Evolutionary conservation across 176 grass and related monocot species (phyloP).

Genomic region (Aegilops sharonensis): DNA sequence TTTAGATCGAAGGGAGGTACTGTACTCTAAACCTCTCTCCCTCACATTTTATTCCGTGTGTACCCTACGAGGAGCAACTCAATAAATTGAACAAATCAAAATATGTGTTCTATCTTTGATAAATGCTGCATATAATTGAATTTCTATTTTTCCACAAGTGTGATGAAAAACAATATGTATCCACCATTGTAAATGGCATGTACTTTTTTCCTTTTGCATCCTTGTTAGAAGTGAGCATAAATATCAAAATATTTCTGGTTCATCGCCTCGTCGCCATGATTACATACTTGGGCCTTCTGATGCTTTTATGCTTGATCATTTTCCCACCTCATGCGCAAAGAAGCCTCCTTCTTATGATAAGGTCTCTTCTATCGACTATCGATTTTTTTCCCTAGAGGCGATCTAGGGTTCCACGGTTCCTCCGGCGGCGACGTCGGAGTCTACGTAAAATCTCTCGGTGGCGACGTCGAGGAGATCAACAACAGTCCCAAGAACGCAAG

Average conservation of each 20-base stretch:
- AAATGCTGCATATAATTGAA: neutral
- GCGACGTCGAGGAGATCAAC: too few relatives aligned
- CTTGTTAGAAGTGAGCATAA: neutral
- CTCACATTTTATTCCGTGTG: too few relatives aligned
- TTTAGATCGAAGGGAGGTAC: too few relatives aligned
- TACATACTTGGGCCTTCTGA: neutral
- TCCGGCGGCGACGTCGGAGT: too few relatives aligned
- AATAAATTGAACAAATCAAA: too few relatives aligned
- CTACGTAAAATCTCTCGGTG: too few relatives aligned
- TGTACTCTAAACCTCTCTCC: too few relatives aligned
- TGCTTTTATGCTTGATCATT: neutral
- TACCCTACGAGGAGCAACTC: too few relatives aligned
- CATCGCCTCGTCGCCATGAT: neutral
- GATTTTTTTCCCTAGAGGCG: too few relatives aligned
- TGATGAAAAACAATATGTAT: conserved; percentile 22
- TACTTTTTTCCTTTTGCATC: neutral
- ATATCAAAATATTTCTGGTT: neutral
- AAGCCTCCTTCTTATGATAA: neutral
- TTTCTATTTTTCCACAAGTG: neutral
- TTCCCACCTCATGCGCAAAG: neutral
- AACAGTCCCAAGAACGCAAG: too few relatives aligned
- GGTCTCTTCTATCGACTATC: neutral
- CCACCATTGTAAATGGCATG: neutral
- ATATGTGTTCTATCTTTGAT: neutral
- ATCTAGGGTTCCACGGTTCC: too few relatives aligned